Evolutionary conservation across 164 flowering plant species (phyloP), one percentile per base, ranked within the genome.

Genomic region (Macadamia tetraphylla): DNA sequence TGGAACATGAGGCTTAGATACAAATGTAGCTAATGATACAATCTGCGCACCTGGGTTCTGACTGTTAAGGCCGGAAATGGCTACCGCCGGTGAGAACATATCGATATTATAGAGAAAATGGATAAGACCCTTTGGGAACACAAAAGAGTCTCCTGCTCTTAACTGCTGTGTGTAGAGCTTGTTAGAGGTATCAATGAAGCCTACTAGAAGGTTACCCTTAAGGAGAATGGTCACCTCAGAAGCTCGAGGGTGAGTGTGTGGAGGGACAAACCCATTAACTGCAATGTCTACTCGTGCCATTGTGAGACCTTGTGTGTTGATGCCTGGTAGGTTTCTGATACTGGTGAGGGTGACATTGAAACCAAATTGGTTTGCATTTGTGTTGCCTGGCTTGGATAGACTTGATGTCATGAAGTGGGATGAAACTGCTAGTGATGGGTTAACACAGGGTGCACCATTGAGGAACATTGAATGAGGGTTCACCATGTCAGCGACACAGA

Each of bases 271-370:
- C 35, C 89, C 89, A 31, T 67, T 32, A 0, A 71, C 70, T 0
- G 75, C 85, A 0, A 88, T 68, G 68, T 88, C 91, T 0, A 81
- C 53, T 0, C 89, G 85, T 8, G 85, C 88, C 88, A 87, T 74
- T 70, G 81, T 65, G 18, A 90, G 73, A 70, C 94, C 91, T 78
- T 81, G 73, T 1, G 94, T 87, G 81, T 87, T 85, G 43, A 83
- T 52, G n/a, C 94, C 91, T 9, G 91, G 92, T 42, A 88, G 55
- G 74, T 83, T 86, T 1, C n/a, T 9, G 51, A 11, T 46, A 9
- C 7, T 46, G 51, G 51, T 46, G 9, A 46, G 73, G 12, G 87
- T 85, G 62, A 83, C 78, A 15, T 68, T 86, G 83, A 85, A 87
- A 1, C 86, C 88, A 29, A 81, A 86, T 7, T 6, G 73, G 65